Conservation (phyloP, 305 asterid species). For the Euphrasia arctica region DNA sequence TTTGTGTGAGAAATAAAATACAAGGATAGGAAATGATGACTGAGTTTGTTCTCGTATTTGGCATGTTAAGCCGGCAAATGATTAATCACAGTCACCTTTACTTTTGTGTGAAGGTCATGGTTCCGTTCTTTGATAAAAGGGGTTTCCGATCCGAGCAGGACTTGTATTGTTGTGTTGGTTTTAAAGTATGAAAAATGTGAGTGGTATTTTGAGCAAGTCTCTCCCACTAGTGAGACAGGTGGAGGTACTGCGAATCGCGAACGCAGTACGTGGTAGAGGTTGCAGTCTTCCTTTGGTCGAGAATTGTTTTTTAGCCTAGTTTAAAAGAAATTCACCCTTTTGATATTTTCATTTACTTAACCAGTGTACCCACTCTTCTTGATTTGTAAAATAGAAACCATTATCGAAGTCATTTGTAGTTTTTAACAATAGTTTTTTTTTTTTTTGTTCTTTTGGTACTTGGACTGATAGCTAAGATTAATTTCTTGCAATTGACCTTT, state of each 20-base stretch:
- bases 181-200: neutral
- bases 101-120: constrained; percentile 25
- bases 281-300: constrained; percentile 12
- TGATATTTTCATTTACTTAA: neutral
- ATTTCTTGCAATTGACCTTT: neutral
- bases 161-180: constrained; percentile 12
- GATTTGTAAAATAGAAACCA: neutral
- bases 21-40: no score
- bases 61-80: no score
- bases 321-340: neutral
- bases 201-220: constrained; percentile 12
- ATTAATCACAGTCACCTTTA: neutral
- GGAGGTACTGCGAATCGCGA: constrained; percentile 14
- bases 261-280: constrained; percentile 11
- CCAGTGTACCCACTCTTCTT: neutral
- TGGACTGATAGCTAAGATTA: neutral
- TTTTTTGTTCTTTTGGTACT: neutral
- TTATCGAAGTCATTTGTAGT: neutral
- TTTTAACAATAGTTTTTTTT: no score
- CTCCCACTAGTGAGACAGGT: no score
- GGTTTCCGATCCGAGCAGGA: constrained; percentile 26
- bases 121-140: constrained; percentile 24
- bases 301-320: neutral
- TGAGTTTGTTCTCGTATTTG: neutral
- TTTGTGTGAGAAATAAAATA: no score